phyloP scores from a whole-genome alignment of 768 basidiomycete genomes.

The Coprinopsis marcescibilis region DNA sequence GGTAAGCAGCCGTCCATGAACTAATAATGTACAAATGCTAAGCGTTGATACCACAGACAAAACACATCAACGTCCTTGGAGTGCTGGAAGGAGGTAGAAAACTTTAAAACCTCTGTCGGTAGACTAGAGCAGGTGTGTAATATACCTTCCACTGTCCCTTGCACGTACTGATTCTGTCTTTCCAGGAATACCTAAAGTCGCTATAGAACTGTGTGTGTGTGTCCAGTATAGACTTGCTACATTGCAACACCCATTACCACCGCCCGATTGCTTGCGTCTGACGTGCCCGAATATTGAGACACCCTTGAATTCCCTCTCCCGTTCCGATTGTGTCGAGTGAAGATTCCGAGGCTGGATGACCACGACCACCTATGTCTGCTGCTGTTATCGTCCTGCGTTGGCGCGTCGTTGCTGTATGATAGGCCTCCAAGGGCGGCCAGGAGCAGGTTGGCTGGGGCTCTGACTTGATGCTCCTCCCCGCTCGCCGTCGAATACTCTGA shows the following conservation, averaged over 20 bases:
- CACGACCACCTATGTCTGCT: constrained; percentile 15
- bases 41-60: no score
- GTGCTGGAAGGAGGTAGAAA: constrained; percentile 67
- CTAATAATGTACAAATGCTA: constrained; percentile 22
- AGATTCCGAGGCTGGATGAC: constrained; percentile 13
- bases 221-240: not conserved
- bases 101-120: constrained; percentile 65
- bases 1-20: constrained; percentile 34
- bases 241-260: constrained; percentile 10
- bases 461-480: constrained; percentile 28
- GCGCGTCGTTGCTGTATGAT: constrained; percentile 9
- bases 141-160: not conserved
- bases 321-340: constrained; percentile 2
- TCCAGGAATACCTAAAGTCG: constrained; percentile 60
- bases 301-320: not conserved
- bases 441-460: constrained; percentile 20
- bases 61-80: constrained; percentile 51
- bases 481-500: constrained; percentile 34
- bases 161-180: constrained; percentile 5
- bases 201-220: constrained; percentile 29
- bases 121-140: constrained; percentile 59
- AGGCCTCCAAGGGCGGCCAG: constrained; percentile 13
- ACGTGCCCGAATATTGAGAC: not conserved
- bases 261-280: constrained; percentile 6
- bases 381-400: constrained; percentile 6